Evolutionary conservation across 345 rosid species (phyloP).

Genomic region (Ailanthus altissimus): DNA sequence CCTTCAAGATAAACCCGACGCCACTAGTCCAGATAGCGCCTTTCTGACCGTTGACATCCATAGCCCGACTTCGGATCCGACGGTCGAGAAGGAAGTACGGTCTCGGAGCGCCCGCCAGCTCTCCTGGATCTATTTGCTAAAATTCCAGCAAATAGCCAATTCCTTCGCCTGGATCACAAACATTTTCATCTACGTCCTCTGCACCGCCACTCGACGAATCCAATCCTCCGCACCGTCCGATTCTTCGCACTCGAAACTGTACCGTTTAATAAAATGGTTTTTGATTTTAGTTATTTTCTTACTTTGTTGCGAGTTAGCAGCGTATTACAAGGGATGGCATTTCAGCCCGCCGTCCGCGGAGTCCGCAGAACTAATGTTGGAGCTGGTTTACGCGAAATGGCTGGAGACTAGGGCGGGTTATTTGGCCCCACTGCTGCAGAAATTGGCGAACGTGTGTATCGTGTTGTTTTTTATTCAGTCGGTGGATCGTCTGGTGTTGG

Average conservation of each 20-base stretch:
- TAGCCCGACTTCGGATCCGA: constrained; percentile 38
- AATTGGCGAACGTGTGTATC: constrained; percentile 70
- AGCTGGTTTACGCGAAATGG: constrained; percentile 66
- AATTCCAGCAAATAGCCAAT: constrained; percentile 59
- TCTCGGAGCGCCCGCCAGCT: constrained; percentile 76
- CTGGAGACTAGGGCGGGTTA: constrained; percentile 65
- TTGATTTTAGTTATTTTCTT: constrained; percentile 55
- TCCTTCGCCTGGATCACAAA: constrained; percentile 56
- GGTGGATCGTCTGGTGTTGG: constrained; percentile 66
- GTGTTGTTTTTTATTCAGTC: constrained; percentile 82
- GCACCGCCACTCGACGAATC: constrained; percentile 80
- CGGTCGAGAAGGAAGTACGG: constrained; percentile 51
- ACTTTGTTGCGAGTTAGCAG: constrained; percentile 67
- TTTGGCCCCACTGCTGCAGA: constrained; percentile 81
- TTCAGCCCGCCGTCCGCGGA: constrained; percentile 75
- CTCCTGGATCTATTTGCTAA: constrained; percentile 64
- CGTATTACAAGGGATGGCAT: constrained; percentile 92
- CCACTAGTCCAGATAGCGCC: constrained; percentile 26
- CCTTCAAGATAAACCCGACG: constrained; percentile 26
- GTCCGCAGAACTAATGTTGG: constrained; percentile 59
- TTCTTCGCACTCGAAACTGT: constrained; percentile 52
- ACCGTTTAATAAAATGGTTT: constrained; percentile 57
- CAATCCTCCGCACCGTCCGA: constrained; percentile 38
- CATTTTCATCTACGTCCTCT: constrained; percentile 48
- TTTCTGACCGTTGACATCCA: constrained; percentile 59